Base-by-base conservation (phyloP, 176 grass and related monocot genomes). In the Cenchrus americanus region DNA sequence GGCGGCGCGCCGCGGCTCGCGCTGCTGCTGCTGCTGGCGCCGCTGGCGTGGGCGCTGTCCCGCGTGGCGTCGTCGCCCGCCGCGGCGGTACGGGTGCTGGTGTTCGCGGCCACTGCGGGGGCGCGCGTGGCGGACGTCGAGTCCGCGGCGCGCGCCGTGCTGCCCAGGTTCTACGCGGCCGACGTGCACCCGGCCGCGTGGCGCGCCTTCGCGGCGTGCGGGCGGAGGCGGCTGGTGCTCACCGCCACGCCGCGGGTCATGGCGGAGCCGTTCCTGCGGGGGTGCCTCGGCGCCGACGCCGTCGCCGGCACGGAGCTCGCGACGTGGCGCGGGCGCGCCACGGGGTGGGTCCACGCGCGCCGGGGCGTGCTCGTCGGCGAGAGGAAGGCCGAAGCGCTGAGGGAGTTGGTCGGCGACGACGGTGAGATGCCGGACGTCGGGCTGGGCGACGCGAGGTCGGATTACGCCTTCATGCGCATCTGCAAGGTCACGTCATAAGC, bases 111-210 rank as follows among this genome's bases (percentile, higher is more conserved):
- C n/a, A 76, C 87, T 10, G 83, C 81, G 2, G 90, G 90, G 2
- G 84, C 87, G 80, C 87, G 90, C 58, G 79, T 89, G 17, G 76
- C 90, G 2, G 84, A 81, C 73, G 15, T 96, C 62, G 84, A 93
- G 88, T 89, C 88, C 10, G 88, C 76, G 14, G 94, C 94, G 19
- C 88, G 75, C 43, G 86, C 91, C 47, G 86, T 90, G 22, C 88
- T 96, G 64, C 94, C 94, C n/a, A 87, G 62, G 85, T 96, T 96
- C 86, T 96, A 89, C 74, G 68, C 90, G 6, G 71, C 22, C 44
- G 89, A 93, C 76, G 84, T 97, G 77, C 83, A 75, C 65, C 62
- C 40, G 30, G 77, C 18, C n/a, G 85, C 91, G 24, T 89, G 86
- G 76, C 75, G 80, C 26, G 81, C 86, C 24, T 89, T 97, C 57